phyloP scores from a whole-genome alignment of 192 early-diverging fungal species.

The Coemansia sp. region DNA sequence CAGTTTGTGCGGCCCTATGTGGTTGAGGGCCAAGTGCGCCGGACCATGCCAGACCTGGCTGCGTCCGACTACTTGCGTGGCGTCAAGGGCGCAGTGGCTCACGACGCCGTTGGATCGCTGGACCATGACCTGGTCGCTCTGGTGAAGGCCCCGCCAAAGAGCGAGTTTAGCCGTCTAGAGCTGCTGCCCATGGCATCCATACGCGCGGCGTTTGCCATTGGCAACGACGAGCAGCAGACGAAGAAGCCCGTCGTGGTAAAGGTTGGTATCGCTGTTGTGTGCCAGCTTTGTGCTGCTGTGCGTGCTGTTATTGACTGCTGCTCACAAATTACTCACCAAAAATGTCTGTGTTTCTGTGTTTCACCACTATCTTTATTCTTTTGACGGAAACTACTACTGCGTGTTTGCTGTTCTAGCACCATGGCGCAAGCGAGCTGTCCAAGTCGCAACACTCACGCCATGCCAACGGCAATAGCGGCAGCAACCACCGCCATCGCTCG shows the following conservation, averaged over 20 bases:
- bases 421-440: constrained; percentile 17
- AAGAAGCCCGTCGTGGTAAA: constrained; percentile 14
- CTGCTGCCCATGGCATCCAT: constrained; percentile 38
- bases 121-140: constrained; percentile 35
- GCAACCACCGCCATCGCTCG: neutral
- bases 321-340: constrained; percentile 1
- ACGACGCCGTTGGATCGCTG: neutral
- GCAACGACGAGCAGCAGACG: neutral
- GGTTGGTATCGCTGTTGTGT: constrained; percentile 25
- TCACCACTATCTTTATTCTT: constrained; percentile 2
- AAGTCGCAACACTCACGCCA: constrained; percentile 12
- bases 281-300: constrained; percentile 1
- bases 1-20: constrained; percentile 47
- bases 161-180: constrained; percentile 42
- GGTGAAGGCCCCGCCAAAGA: constrained; percentile 50
- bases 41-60: constrained; percentile 31
- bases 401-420: constrained; percentile 11
- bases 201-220: constrained; percentile 32
- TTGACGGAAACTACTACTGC: neutral
- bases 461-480: neutral
- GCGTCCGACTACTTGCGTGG: constrained; percentile 34
- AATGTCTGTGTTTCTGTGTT: neutral
- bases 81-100: constrained; percentile 11
- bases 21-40: neutral
- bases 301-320: neutral